phyloP scores from a whole-genome alignment of 2,329 filamentous ascomycete species.

The Endocalyx cinctus region DNA sequence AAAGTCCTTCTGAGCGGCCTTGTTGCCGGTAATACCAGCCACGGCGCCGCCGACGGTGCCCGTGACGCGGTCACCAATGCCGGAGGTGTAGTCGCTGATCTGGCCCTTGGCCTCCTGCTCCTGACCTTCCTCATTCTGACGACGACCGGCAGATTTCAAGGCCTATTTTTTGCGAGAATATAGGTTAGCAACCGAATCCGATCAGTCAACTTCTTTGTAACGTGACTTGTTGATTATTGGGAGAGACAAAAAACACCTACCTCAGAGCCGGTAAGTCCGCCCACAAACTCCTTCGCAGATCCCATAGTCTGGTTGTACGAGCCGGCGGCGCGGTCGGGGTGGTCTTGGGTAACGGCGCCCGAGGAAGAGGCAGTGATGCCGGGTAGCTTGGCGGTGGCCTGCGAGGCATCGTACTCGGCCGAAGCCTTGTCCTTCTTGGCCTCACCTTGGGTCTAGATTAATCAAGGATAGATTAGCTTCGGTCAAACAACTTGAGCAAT shows the following conservation, averaged over 20 bases:
- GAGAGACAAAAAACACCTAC: no score
- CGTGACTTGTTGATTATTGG: no score
- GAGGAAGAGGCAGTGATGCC: constrained; percentile 64
- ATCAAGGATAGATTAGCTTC: no score
- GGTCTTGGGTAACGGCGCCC: constrained; percentile 67
- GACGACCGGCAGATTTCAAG: constrained; percentile 67
- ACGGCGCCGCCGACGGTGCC: constrained; percentile 69
- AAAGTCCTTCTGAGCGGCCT: constrained; percentile 58
- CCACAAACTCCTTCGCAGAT: constrained; percentile 75
- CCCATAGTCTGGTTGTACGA: constrained; percentile 88
- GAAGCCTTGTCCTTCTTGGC: constrained; percentile 61
- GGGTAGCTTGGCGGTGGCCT: constrained; percentile 70
- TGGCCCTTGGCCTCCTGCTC: constrained; percentile 80
- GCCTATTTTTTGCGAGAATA: no score
- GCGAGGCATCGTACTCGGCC: constrained; percentile 67
- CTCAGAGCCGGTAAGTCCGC: constrained; percentile 71
- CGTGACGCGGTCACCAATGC: constrained; percentile 60
- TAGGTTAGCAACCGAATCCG: no score
- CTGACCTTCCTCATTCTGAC: constrained; percentile 78
- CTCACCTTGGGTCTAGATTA: constrained; percentile 53
- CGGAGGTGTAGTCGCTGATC: constrained; percentile 66
- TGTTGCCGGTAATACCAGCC: constrained; percentile 69
- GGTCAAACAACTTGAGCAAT: no score
- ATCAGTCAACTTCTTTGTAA: no score
- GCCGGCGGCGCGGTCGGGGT: constrained; percentile 66